These are phyloP conservation scores for Tremella mesenterica DNA, from an alignment of 768 basidiomycete species.

Conservation along the genomic window DNA sequence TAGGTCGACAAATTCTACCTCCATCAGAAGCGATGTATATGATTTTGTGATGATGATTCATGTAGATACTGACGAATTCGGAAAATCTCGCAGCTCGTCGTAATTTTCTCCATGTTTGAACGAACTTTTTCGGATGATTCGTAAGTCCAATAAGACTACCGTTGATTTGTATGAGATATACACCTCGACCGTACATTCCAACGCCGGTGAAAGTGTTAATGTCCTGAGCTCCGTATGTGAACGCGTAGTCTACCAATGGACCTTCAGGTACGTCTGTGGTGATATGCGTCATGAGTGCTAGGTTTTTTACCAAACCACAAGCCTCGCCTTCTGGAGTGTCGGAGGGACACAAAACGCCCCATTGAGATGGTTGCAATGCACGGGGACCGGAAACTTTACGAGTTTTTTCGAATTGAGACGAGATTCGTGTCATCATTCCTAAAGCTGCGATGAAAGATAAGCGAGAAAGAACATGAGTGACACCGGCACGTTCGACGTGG, in stretches of 20 bases:
- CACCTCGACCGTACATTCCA: constrained; percentile 87
- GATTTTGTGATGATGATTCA: constrained; percentile 86
- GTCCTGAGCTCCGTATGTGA: constrained; percentile 97
- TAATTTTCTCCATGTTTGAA: constrained; percentile 80
- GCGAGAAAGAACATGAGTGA: constrained; percentile 92
- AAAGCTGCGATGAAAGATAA: constrained; percentile 93
- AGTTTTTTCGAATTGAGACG: constrained; percentile 98
- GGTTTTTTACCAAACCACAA: constrained; percentile 94
- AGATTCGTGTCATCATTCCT: constrained; percentile 99
- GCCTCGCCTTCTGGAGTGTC: constrained; percentile 99
- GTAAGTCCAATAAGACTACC: constrained; percentile 92
- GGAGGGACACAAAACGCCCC: constrained; percentile 96
- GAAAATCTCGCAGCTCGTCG: constrained; percentile 84
- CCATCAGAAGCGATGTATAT: constrained; percentile 97
- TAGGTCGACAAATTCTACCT: constrained; percentile 92
- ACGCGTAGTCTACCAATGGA: constrained; percentile 78
- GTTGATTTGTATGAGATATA: constrained; percentile 93
- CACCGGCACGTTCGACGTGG: constrained; percentile 98
- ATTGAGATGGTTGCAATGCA: constrained; percentile 94
- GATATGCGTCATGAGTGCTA: constrained; percentile 98
- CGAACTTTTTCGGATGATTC: constrained; percentile 72
- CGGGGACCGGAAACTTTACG: constrained; percentile 96
- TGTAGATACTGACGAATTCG: constrained; percentile 93
- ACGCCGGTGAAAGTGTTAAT: constrained; percentile 84
- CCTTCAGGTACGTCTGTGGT: constrained; percentile 97